Evolutionary conservation across 495 filamentous ascomycete species (phyloP).

Genomic region (Saxispiralis lemnorum): DNA sequence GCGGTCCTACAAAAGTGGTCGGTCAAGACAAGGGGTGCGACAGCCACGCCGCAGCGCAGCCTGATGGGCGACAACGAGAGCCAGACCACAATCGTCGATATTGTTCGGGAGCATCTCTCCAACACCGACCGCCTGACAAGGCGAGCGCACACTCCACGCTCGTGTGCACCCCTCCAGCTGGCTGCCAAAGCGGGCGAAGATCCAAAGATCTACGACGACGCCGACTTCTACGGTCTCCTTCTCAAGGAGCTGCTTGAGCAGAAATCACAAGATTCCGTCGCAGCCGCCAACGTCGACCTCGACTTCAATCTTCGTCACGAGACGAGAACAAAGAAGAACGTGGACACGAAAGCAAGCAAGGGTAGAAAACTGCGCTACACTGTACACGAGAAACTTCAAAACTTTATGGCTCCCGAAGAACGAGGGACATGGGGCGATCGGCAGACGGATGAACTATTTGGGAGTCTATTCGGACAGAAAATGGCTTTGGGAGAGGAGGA

Average conservation of each 20-base stretch:
- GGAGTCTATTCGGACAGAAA: constrained; percentile 68
- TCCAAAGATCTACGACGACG: constrained; percentile 69
- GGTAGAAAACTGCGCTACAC: constrained; percentile 82
- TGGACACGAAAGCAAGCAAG: constrained; percentile 91
- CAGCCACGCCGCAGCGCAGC: constrained; percentile 26
- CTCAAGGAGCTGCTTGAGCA: constrained; percentile 85
- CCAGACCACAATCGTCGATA: constrained; percentile 47
- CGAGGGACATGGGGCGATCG: constrained; percentile 54
- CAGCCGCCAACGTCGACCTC: constrained; percentile 28
- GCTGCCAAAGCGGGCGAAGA: constrained; percentile 59
- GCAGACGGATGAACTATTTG: constrained; percentile 75
- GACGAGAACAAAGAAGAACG: constrained; percentile 60
- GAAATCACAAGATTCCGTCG: constrained; percentile 43
- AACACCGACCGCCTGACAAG: constrained; percentile 48
- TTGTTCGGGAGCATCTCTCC: constrained; percentile 57
- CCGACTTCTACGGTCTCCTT: constrained; percentile 78
- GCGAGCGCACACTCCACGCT: constrained; percentile 47
- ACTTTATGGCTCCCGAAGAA: constrained; percentile 93
- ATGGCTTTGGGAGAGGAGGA: constrained; percentile 54
- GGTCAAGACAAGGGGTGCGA: constrained; percentile 31
- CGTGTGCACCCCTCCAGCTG: constrained; percentile 53
- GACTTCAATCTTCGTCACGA: constrained; percentile 47
- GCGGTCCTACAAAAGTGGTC: constrained; percentile 54
- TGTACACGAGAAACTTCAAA: constrained; percentile 91
- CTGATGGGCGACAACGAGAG: constrained; percentile 21